Conservation (phyloP, 78 protist species). For the Tieghemostelium lacteum region DNA sequence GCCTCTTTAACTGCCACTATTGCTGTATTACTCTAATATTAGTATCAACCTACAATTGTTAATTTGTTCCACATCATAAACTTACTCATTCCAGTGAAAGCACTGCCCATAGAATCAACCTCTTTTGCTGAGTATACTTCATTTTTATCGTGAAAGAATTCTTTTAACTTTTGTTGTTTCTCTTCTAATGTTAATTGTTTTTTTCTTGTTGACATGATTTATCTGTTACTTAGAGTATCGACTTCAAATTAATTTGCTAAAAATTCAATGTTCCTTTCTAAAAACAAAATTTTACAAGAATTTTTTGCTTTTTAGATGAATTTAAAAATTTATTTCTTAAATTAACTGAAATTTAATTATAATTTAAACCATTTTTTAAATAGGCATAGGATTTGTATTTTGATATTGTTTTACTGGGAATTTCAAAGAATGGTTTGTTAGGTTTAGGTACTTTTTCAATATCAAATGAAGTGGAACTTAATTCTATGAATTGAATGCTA, state of each 20-base stretch:
- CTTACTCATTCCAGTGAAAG: slow-evolving; percentile 35
- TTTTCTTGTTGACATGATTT: slow-evolving; percentile 58
- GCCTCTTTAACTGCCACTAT: slow-evolving; percentile 28
- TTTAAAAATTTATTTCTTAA: no score
- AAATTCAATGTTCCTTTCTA: no score
- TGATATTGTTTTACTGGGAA: no score
- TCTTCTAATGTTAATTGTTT: slow-evolving; percentile 51
- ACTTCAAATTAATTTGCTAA: background rate
- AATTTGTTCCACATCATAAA: no score
- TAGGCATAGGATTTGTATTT: no score
- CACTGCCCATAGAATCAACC: slow-evolving; percentile 9
- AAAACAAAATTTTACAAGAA: background rate
- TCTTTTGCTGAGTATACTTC: slow-evolving; percentile 48
- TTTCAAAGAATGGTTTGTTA: no score
- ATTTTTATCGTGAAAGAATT: slow-evolving; percentile 49
- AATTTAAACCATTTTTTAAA: no score
- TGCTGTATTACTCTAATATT: slow-evolving; percentile 1
- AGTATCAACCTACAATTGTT: background rate
- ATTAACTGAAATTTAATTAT: no score
- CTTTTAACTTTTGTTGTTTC: slow-evolving; percentile 41
- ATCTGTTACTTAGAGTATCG: background rate
- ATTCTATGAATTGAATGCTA: no score
- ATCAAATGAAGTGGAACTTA: no score
- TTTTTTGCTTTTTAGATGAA: background rate
- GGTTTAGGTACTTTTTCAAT: no score